Evolutionary conservation across 345 rosid species (phyloP).

Genomic region (Kernera saxatilis): DNA sequence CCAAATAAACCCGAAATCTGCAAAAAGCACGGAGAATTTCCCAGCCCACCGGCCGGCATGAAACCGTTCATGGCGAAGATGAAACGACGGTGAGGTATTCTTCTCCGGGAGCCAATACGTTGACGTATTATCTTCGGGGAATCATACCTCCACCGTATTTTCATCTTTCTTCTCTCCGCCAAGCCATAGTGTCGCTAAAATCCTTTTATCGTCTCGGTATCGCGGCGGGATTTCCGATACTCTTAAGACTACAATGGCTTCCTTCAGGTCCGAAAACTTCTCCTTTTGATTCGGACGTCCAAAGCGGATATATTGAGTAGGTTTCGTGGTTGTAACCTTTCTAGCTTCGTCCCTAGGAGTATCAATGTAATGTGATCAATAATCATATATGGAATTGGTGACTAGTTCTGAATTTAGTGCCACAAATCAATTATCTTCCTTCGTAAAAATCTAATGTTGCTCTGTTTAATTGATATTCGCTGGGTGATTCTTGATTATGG

Average conservation of each 20-base stretch:
- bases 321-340: not conserved
- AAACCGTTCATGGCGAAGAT: not conserved
- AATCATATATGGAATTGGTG: not conserved
- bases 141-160: not conserved
- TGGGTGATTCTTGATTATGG: not conserved
- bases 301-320: not conserved
- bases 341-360: not conserved
- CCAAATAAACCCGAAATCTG: not conserved
- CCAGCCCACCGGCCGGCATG: not conserved
- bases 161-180: not conserved
- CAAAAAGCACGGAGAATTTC: not conserved
- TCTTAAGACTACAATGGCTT: not conserved
- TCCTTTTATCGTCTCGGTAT: not conserved
- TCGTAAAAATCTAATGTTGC: not conserved
- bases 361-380: not conserved
- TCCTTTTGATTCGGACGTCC: not conserved
- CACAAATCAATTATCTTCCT: not conserved
- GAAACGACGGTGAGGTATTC: not conserved
- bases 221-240: not conserved
- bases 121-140: not conserved
- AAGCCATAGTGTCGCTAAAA: not conserved
- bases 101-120: not conserved
- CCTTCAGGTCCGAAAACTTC: not conserved
- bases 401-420: not conserved
- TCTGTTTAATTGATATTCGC: not conserved